Evolutionary conservation across 768 basidiomycete species (phyloP).

Genomic region (Trametes cingulata): DNA sequence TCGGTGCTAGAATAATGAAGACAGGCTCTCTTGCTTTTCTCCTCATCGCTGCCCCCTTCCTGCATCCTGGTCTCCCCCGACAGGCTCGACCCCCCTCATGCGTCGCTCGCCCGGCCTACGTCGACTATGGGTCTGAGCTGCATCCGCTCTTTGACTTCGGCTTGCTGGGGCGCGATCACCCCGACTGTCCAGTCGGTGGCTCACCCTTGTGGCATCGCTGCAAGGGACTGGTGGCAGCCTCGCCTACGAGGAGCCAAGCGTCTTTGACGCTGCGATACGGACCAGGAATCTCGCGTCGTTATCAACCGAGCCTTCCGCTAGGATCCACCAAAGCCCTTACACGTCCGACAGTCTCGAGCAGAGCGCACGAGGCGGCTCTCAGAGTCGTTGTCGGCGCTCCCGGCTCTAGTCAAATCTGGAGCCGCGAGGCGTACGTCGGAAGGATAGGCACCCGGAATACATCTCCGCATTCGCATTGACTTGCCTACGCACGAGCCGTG

Average conservation of each 20-base stretch:
- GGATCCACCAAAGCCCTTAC: neutral
- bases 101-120: neutral
- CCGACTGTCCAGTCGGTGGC: neutral
- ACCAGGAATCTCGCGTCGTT: neutral
- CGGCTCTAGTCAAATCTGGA: constrained; percentile 5
- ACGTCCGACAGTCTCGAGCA: constrained; percentile 16
- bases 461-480: constrained; percentile 3
- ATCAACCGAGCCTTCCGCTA: neutral
- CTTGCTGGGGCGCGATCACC: constrained; percentile 5
- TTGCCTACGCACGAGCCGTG: neutral
- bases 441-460: constrained; percentile 13
- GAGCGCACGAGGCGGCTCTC: constrained; percentile 20
- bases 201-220: neutral
- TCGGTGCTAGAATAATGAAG: neutral
- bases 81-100: neutral
- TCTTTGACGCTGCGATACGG: neutral
- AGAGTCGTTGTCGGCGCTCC: constrained; percentile 16
- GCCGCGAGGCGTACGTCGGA: constrained; percentile 20
- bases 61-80: constrained; percentile 1
- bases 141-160: neutral
- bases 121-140: neutral
- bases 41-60: neutral
- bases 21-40: neutral
- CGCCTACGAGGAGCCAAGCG: neutral
- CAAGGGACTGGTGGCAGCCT: neutral